Evolutionary conservation across 2,329 filamentous ascomycete species (phyloP).

Genomic region (Colletotrichum truncatum): DNA sequence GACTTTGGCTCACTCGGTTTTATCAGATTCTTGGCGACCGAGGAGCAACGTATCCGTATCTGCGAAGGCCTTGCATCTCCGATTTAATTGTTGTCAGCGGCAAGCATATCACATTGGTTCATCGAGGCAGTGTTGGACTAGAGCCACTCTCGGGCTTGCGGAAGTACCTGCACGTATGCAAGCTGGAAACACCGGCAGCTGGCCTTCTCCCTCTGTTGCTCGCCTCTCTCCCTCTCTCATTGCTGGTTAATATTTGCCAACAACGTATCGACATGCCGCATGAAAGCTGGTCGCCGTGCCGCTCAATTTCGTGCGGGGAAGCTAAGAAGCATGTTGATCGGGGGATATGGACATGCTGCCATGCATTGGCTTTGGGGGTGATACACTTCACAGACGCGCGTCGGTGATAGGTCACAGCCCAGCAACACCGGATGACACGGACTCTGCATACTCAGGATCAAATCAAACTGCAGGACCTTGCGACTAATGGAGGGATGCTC

Average conservation of each 20-base stretch:
- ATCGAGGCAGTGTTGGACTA: not conserved
- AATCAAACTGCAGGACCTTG: constrained; percentile 7
- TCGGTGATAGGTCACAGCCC: constrained; percentile 24
- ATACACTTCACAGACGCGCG: constrained; percentile 21
- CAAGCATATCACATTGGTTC: not conserved
- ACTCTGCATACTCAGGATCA: constrained; percentile 17
- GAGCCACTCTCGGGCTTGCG: constrained; percentile 14
- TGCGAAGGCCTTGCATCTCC: not conserved
- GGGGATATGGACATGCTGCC: constrained; percentile 22
- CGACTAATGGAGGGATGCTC: constrained; percentile 7
- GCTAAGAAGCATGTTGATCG: constrained; percentile 26
- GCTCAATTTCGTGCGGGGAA: constrained; percentile 20
- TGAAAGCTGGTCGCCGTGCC: not conserved
- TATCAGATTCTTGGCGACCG: constrained; percentile 1
- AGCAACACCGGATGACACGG: constrained; percentile 26
- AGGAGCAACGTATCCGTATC: no score
- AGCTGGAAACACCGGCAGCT: constrained; percentile 11
- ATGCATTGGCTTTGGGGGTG: constrained; percentile 16
- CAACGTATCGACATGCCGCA: constrained; percentile 6
- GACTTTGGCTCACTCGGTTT: not conserved
- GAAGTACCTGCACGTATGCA: not conserved
- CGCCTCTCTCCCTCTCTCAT: not conserved
- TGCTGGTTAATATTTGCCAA: not conserved
- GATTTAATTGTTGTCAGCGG: not conserved
- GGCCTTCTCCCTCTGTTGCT: constrained; percentile 1